Evolutionary conservation across 768 basidiomycete species (phyloP), one percentile per base, ranked within the genome.

Genomic region (Lanmaoa pseudosensibilis): DNA sequence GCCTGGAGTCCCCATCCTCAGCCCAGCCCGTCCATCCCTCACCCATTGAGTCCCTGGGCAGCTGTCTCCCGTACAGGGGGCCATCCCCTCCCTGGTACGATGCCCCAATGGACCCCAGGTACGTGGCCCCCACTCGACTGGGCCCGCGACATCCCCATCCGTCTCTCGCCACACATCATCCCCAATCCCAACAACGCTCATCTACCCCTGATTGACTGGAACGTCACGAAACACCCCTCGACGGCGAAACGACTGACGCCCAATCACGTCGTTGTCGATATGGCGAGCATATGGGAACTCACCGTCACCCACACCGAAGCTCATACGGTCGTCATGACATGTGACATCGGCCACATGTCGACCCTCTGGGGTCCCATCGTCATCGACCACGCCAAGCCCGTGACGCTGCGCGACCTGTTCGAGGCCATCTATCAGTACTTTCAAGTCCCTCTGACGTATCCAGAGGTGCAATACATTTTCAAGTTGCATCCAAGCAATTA

Each of bases 341-440:
- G 69, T 44, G 64, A 65, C 34, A 37, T 58, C 13, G 66, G 60
- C 11, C 25, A 60, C 55, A 60, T 69, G 65, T 61, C 63, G 5
- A 59, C 59, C 5, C 64, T 70, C 40, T 78, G 86, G 85, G 81
- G 82, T 2, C 79, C 80, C 1, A 76, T 86, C 54, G 56, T 75
- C 38, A 62, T 84, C 47, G 63, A 77, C 11, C 72, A 69, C 11
- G 57, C 59, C 12, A 57, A 64, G 13, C 47, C 56, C 1, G 69
- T 80, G 27, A 79, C 77, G 11, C 63, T 84, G 15, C 54, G 68
- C 46, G 80, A 83, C 59, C 46, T 84, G 58, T 68, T 86, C 23
- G 70, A 78, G 37, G 79, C 76, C 10, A 76, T 86, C 18, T 75
- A 81, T 60, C 62, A 66, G 1, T 83, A 82, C 65, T 76, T 84